Conservation (phyloP, 345 rosid species). For the Draba incana region DNA sequence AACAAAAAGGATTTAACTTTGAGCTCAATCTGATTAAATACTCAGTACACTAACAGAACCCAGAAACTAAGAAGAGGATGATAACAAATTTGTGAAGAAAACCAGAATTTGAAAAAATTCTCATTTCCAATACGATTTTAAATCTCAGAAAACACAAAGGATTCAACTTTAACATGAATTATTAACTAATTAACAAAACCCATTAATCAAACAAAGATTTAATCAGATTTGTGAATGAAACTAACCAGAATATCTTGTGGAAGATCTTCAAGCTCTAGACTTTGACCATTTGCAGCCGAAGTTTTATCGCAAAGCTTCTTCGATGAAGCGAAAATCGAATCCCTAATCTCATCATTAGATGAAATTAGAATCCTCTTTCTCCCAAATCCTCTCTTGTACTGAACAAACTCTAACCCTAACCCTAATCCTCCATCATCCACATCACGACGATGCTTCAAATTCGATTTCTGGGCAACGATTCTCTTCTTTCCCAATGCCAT, state of each 20-base stretch:
- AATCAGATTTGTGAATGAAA: not conserved
- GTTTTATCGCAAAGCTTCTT: slow-evolving; percentile 61
- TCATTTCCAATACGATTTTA: not conserved
- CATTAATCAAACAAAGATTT: not conserved
- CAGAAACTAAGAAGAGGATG: not conserved
- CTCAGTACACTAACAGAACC: not conserved
- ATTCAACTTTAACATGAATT: not conserved
- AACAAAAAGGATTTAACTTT: not conserved
- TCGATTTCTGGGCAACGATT: slow-evolving; percentile 46
- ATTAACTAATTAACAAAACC: not conserved
- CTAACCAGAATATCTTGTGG: slow-evolving; percentile 78
- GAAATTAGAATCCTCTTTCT: slow-evolving; percentile 70
- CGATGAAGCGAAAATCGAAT: too few relatives aligned
- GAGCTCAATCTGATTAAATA: not conserved
- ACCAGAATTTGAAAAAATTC: not conserved
- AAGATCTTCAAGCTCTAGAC: slow-evolving; percentile 58
- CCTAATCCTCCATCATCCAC: slow-evolving; percentile 36
- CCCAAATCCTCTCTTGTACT: slow-evolving; percentile 59
- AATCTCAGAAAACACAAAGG: slow-evolving; percentile 1
- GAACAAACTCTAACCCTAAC: slow-evolving; percentile 53
- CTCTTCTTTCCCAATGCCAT: slow-evolving; percentile 59
- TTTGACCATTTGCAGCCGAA: slow-evolving; percentile 27
- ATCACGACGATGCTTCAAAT: slow-evolving; percentile 33
- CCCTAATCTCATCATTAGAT: slow-evolving; percentile 37
- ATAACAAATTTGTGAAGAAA: not conserved